Evolutionary conservation across 1,284 basidiomycete genomes (phyloP), one percentile per base, ranked within the genome.

Genomic region (Ceratobasidium papillatum): DNA sequence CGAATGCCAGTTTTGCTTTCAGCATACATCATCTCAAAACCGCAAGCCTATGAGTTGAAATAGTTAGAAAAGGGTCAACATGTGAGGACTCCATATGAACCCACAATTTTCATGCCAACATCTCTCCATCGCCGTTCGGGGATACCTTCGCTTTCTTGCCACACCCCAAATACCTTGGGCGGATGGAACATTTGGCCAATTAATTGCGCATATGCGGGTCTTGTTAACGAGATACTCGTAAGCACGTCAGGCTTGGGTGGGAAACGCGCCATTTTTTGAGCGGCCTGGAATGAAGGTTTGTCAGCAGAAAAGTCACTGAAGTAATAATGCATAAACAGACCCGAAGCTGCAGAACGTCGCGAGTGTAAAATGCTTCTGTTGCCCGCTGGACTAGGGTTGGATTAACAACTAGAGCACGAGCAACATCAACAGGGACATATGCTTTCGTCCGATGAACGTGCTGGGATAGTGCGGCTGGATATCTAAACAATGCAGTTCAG

Each of bases 21-120:
- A 83, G 95, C 88, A 81, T 93, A 98, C 68, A 96, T 86, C 87
- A 98, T 98, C 83, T 98, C 96, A 78, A 98, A 98, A 0, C 96
- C 96, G 77, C 94, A 94, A 3, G 94, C 90, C 93, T 95, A 78
- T 11, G 9, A 41, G 34, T 22, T 25, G 43, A n/a, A 22, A 36
- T n/a, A 27, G 14, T 58, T 32, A 72, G 22, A 36, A 52, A 59
- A 64, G 25, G 43, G 17, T n/a, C 1, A 62, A 11, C 43, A 62
- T 2, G 36, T 49, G 34, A 25, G 56, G 43, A 71, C 5, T 25
- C 7, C 30, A 47, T 38, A 22, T 0, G n/a, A n/a, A 82, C 88
- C 69, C 77, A 92, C 94, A 69, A 97, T 89, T 84, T 97, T 98
- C 90, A 97, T 93, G 11, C 96, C 96, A 54, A 94, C 81, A 81